Percentiles rank a stretch among this genome's conserved stretches.
phyloP scores from a whole-genome alignment of 139 green algal genomes.

The Edaphochlamys debaryana region DNA sequence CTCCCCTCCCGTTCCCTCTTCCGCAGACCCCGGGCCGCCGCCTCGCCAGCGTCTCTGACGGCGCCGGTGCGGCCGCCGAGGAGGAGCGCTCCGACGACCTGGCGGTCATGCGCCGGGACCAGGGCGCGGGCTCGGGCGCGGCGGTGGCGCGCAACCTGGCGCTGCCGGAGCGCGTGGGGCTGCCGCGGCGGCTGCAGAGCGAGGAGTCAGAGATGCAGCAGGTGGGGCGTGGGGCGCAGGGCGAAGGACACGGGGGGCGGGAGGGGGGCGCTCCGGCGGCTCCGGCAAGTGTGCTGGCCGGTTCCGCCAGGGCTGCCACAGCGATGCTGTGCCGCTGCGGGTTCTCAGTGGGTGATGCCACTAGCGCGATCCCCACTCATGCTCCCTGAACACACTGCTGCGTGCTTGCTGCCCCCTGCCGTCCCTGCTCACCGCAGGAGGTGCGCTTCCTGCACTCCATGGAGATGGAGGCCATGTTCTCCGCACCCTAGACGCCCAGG shows the following conservation, averaged over 20 bases:
- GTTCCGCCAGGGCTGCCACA: too few species aligned
- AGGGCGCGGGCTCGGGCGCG: not conserved
- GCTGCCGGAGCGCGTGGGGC: not conserved
- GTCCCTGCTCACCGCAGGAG: conserved; percentile 13
- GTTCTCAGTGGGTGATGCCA: too few species aligned
- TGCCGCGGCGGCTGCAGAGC: conserved; percentile 12
- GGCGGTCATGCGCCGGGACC: not conserved
- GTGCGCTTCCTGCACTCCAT: conserved; percentile 14
- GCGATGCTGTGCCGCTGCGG: too few species aligned
- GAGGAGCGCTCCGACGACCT: not conserved
- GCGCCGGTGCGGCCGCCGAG: conserved; percentile 44
- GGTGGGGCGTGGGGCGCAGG: not conserved
- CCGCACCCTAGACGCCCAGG: too few species aligned
- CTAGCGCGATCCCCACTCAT: too few species aligned
- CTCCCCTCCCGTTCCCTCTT: too few species aligned
- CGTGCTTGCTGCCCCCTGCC: too few species aligned
- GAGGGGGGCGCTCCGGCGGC: too few species aligned
- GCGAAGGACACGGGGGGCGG: not conserved
- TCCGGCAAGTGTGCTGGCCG: too few species aligned
- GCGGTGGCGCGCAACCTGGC: too few species aligned
- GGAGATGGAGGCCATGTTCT: conserved; percentile 36
- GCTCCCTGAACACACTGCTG: too few species aligned
- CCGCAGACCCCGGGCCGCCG: conserved; percentile 24
- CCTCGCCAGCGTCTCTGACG: conserved; percentile 47
- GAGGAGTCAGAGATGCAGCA: conserved; percentile 19